Evolutionary conservation across 2,329 filamentous ascomycete species (phyloP).

Genomic region (Talaromyces sp.): DNA sequence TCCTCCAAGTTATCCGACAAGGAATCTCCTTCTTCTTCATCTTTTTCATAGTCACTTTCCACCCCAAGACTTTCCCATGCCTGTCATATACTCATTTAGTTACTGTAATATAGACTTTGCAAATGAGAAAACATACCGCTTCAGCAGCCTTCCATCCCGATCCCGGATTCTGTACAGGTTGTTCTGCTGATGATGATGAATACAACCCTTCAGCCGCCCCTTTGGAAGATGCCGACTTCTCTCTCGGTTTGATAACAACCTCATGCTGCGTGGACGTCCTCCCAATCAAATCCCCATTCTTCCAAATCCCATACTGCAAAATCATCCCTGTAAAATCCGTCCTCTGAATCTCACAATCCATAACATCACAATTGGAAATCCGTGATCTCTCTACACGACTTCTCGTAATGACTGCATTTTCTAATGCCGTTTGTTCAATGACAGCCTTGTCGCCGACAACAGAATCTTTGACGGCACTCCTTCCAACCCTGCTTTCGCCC

Average conservation of each 20-base stretch:
- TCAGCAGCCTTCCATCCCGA: slow-evolving; percentile 14
- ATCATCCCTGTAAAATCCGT: slow-evolving; percentile 18
- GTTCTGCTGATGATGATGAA: neutral
- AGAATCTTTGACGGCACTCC: slow-evolving; percentile 4
- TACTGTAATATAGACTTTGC: neutral
- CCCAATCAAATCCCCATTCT: slow-evolving; percentile 17
- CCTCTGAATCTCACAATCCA: slow-evolving; percentile 16
- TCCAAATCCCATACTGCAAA: slow-evolving; percentile 20
- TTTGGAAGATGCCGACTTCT: neutral
- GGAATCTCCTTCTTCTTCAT: neutral
- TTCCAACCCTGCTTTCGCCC: slow-evolving; percentile 12
- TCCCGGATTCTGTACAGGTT: slow-evolving; percentile 16
- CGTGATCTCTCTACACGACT: slow-evolving; percentile 14
- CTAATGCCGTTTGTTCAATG: slow-evolving; percentile 10
- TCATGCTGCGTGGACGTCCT: slow-evolving; percentile 15
- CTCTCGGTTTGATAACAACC: slow-evolving; percentile 11
- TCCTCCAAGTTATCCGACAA: slow-evolving; percentile 5
- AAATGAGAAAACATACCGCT: neutral
- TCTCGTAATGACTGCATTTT: slow-evolving; percentile 8
- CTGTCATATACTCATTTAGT: neutral
- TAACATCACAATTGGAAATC: slow-evolving; percentile 18
- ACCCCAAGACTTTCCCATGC: neutral
- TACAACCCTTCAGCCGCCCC: neutral
- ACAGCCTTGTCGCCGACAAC: slow-evolving; percentile 10
- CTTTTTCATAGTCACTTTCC: too few relatives aligned